Base-by-base conservation (phyloP, 257 asterid genomes). In the Solanum etuberosum region DNA sequence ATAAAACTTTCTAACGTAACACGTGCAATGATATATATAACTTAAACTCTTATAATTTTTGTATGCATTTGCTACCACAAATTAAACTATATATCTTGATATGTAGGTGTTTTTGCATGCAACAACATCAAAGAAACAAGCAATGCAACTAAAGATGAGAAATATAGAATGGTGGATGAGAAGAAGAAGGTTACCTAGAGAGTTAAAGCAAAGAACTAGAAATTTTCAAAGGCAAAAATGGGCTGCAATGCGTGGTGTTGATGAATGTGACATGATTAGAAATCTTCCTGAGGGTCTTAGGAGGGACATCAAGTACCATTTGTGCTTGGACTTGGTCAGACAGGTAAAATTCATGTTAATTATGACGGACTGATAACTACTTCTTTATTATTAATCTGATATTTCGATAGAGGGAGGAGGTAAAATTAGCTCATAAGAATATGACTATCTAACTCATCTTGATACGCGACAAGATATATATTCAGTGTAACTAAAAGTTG, bases 161-260 rank as follows among this genome's bases (percentile, higher is more conserved):
- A 88, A 86, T 35, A 84, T 88, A 23, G 91, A 91, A 68, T 81
- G 91, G 91, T 91, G 91, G 93, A 91, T 91, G 93, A 86, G 85
- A 77, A 91, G 34, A 46, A 85, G 91, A 86, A 74, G 86, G 15
- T 82, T 91, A 23, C 91, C 90, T 42, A 40, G 65, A 10, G 86
- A 42, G 65, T 71, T 91, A 68, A 84, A 83, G 82, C 90, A 61
- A 29, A 89, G 93, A 35, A 89, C 89, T 13, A 87, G 90, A n/a
- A 74, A 77, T 32, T 88, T 88, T 54, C 86, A 89, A 61, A 42
- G 86, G 84, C 89, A 86, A 63, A 83, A 61, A 72, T 91, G 93
- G 93, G 88, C 89, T 68, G 85, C 74, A 21, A 89, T 76, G 76
- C 86, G 88, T 32, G 91, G 92, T 4, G 77, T 74, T 35, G 86